Evolutionary conservation across 805 yeast genomes (phyloP), one percentile per base, ranked within the genome.

Genomic region (Kodamaea nitidulidarum): DNA sequence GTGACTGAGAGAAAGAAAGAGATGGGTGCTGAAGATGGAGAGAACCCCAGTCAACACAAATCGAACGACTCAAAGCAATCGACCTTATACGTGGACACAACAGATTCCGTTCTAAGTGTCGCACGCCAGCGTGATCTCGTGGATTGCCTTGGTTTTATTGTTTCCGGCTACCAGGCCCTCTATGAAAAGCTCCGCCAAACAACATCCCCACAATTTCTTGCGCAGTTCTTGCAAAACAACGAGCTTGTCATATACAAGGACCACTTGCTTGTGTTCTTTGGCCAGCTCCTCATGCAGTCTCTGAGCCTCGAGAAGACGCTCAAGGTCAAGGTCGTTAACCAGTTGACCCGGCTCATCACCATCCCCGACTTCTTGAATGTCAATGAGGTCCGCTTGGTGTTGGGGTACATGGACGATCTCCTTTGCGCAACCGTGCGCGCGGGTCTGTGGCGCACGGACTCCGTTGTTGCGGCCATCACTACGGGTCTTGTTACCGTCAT

Each of bases 261-360:
- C 50, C 79, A 79, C 28, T 64, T 90, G 11, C 60, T 88, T 21
- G 76, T 80, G 39, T 64, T 82, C 31, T 57, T 87, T 47, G 79
- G 88, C n/a, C 81, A 77, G 51, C 71, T 86, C 4, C 66, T 90
- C 35, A 75, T 82, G 54, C 73, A 83, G 0, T 72, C 85, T 0
- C 78, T 95, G 0, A 72, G 70, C 24, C 62, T 76, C 21, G 96
- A 86, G 50, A 80, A 80, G 8, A 76, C 88, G 1, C 67, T 88
- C 41, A 72, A 88, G 50, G 71, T 83, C 18, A 63, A 82, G 29
- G 76, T 93, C 1, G 65, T 84, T 20, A 76, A 76, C 39, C 85
- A 84, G 32, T 68, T 88, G 36, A 70, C 79, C 0, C 76, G 77
- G 36, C 52, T 87, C 31, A 64, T 80, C 7, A 61, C 67, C 21